These are phyloP conservation scores for Podila clonocystis DNA, from an alignment of 192 early-diverging fungal genomes.

Conservation along the genomic window DNA sequence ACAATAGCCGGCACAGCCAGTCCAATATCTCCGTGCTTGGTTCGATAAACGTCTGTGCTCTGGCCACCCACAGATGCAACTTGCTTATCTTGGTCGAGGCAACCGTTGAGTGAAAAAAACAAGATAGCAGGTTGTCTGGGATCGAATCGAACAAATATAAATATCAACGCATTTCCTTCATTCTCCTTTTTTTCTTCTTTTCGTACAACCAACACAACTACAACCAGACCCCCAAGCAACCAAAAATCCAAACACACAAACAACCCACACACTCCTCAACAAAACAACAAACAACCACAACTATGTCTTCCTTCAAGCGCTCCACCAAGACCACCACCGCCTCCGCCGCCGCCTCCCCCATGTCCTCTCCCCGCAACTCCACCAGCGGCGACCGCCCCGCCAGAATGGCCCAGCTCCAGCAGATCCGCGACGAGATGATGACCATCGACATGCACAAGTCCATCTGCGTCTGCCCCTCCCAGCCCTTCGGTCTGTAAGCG, in stretches of 20 bases:
- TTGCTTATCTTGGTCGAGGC: no score
- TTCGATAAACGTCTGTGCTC: no score
- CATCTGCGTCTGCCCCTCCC: slow-evolving; percentile 23
- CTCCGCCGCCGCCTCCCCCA: neutral
- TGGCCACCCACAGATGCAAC: no score
- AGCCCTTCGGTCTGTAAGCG: slow-evolving; percentile 35
- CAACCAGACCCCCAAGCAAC: neutral
- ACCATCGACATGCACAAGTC: slow-evolving; percentile 20
- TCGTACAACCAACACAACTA: neutral
- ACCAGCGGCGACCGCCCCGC: slow-evolving; percentile 1
- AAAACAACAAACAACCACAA: neutral
- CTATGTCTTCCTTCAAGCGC: slow-evolving; percentile 26
- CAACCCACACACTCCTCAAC: neutral
- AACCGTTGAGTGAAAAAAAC: no score
- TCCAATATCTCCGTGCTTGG: no score
- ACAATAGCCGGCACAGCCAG: no score
- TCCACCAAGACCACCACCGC: slow-evolving; percentile 18
- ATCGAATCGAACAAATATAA: no score
- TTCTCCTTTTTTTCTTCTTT: neutral
- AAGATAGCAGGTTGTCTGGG: no score
- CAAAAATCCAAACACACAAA: neutral
- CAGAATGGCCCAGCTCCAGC: slow-evolving; percentile 3
- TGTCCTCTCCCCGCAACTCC: slow-evolving; percentile 21
- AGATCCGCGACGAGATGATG: slow-evolving; percentile 42
- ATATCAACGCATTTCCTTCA: neutral